These are phyloP conservation scores for Aspergillus ibericus DNA, from an alignment of 2,329 filamentous ascomycete species.

Conservation along the genomic window DNA sequence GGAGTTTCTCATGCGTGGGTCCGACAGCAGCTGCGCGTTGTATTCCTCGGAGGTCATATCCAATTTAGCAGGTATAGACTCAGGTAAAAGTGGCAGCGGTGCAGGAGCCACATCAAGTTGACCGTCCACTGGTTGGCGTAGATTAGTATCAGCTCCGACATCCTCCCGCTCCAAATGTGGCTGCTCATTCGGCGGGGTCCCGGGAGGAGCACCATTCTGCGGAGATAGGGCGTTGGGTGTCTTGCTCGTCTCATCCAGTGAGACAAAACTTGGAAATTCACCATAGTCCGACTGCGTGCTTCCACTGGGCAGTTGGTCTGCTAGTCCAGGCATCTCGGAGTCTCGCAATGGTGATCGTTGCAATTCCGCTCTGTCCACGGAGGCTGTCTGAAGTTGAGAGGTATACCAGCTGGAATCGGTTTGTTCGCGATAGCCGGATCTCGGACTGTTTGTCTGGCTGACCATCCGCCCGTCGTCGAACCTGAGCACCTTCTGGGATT, in stretches of 20 bases:
- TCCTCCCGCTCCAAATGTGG: neutral
- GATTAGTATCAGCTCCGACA: neutral
- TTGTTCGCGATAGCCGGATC: slow-evolving; percentile 74
- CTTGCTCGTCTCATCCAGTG: slow-evolving; percentile 18
- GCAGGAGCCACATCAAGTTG: neutral
- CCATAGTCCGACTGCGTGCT: slow-evolving; percentile 47
- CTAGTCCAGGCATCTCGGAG: neutral
- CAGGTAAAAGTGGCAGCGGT: slow-evolving; percentile 9
- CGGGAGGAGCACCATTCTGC: neutral
- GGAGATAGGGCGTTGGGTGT: neutral
- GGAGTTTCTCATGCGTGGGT: slow-evolving; percentile 82
- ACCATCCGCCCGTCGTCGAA: slow-evolving; percentile 64
- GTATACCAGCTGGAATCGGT: slow-evolving; percentile 81
- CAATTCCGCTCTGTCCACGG: slow-evolving; percentile 30
- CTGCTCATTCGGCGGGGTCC: neutral
- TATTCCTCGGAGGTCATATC: slow-evolving; percentile 85
- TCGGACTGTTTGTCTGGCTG: slow-evolving; percentile 63
- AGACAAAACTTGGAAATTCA: slow-evolving; percentile 37
- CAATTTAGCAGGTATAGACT: slow-evolving; percentile 33
- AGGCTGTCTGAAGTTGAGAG: slow-evolving; percentile 58
- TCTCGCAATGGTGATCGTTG: slow-evolving; percentile 1
- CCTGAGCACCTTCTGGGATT: slow-evolving; percentile 73
- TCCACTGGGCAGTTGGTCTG: slow-evolving; percentile 26
- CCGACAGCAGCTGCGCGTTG: slow-evolving; percentile 78
- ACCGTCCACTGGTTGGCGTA: neutral